Evolutionary conservation across 179 eudicot species (phyloP).

Genomic region (Heliamphora pulchella): DNA sequence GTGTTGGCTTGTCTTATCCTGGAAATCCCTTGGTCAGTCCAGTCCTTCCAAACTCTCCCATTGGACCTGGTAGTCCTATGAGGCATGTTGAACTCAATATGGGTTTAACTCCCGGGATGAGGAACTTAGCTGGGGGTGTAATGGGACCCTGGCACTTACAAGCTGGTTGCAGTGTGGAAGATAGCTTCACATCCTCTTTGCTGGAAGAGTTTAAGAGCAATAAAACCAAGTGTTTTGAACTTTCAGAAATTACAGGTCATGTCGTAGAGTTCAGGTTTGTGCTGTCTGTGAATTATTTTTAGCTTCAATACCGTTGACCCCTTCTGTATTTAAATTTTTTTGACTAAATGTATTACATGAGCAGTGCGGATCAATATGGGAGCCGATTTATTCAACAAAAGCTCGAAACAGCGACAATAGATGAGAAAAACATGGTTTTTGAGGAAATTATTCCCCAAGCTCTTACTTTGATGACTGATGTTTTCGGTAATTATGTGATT

Average conservation of each 20-base stretch:
- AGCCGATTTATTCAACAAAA: slow-evolving; percentile 91
- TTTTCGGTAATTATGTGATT: slow-evolving; percentile 80
- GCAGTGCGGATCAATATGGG: slow-evolving; percentile 90
- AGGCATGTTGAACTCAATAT: slow-evolving; percentile 56
- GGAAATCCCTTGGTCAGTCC: slow-evolving; percentile 51
- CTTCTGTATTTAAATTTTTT: neutral
- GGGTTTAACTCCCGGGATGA: slow-evolving; percentile 59
- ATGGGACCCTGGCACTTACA: slow-evolving; percentile 73
- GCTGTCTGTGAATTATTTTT: neutral
- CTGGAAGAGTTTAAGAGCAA: slow-evolving; percentile 81
- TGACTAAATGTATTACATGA: neutral
- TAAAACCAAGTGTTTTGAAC: slow-evolving; percentile 76
- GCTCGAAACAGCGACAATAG: slow-evolving; percentile 73
- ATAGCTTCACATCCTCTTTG: slow-evolving; percentile 54
- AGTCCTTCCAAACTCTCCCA: slow-evolving; percentile 53
- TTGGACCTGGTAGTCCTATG: slow-evolving; percentile 57
- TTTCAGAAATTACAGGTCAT: slow-evolving; percentile 71
- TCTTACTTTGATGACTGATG: slow-evolving; percentile 74
- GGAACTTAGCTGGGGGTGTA: slow-evolving; percentile 52
- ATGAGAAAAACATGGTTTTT: slow-evolving; percentile 78
- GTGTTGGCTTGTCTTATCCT: slow-evolving; percentile 53
- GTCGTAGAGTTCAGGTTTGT: slow-evolving; percentile 74
- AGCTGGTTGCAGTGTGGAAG: slow-evolving; percentile 48
- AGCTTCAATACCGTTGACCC: neutral
- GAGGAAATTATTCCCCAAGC: slow-evolving; percentile 82